Evolutionary conservation across 2,329 filamentous ascomycete species (phyloP).

Genomic region (Fusarium liriodendri): DNA sequence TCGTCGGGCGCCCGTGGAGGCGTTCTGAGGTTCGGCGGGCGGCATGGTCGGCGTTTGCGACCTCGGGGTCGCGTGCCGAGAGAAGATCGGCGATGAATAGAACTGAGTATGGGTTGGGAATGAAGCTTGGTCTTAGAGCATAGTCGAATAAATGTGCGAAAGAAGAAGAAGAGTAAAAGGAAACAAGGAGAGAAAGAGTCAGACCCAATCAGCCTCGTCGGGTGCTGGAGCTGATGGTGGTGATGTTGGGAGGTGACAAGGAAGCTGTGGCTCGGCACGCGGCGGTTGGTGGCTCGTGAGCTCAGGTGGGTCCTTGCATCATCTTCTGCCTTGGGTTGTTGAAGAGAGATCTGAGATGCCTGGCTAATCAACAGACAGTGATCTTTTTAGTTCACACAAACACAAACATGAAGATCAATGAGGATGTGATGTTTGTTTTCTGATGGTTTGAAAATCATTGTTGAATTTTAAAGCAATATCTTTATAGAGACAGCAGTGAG

Average conservation of each 20-base stretch:
- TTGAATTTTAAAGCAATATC: neutral
- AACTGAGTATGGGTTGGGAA: neutral
- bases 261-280: slow-evolving; percentile 14
- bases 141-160: neutral
- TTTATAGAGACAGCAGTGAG: neutral
- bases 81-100: neutral
- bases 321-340: slow-evolving; percentile 19
- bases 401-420: neutral
- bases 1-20: slow-evolving; percentile 8
- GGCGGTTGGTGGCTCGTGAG: slow-evolving; percentile 14
- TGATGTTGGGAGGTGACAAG: slow-evolving; percentile 13
- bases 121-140: slow-evolving; percentile 14
- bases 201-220: slow-evolving; percentile 10
- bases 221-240: slow-evolving; percentile 11
- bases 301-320: slow-evolving; percentile 36
- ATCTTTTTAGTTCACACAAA: neutral
- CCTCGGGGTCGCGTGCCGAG: slow-evolving; percentile 29
- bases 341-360: neutral
- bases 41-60: slow-evolving; percentile 17
- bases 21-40: slow-evolving; percentile 22
- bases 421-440: neutral
- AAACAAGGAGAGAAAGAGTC: neutral
- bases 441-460: neutral
- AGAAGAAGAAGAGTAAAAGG: neutral
- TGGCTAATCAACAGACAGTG: slow-evolving; percentile 17